Conservation (phyloP, 169 alveolate genomes). For the Sarcocystis neurona region DNA sequence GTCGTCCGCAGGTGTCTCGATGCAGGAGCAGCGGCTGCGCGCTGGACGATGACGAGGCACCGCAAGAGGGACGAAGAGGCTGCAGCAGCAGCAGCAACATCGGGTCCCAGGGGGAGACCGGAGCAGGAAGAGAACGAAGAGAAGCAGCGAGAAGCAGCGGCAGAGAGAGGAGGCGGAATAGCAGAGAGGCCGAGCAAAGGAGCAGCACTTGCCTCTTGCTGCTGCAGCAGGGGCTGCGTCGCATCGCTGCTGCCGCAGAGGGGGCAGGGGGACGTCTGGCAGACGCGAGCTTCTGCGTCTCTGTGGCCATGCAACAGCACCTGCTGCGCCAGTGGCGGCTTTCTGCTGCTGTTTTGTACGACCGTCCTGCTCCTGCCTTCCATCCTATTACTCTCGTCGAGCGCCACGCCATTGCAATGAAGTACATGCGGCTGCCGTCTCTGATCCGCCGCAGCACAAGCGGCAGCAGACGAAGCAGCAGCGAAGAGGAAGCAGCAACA, state of each 20-base stretch:
- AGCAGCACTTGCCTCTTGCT: neutral
- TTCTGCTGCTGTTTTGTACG: conserved; percentile 83
- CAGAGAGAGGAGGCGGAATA: too few species aligned
- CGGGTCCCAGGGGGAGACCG: neutral
- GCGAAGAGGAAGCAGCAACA: neutral
- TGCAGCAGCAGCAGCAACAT: too few species aligned
- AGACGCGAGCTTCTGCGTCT: conserved; percentile 85
- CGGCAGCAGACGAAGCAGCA: neutral
- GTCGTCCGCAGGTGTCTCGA: too few species aligned
- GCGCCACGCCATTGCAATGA: conserved; percentile 64
- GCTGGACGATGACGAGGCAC: too few species aligned
- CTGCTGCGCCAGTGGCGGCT: conserved; percentile 71
- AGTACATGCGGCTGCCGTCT: conserved; percentile 50
- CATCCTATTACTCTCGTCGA: conserved; percentile 54
- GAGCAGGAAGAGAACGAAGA: neutral
- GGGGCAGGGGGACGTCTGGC: conserved; percentile 78
- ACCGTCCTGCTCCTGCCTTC: conserved; percentile 78
- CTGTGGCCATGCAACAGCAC: conserved; percentile 83
- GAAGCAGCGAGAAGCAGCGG: too few species aligned
- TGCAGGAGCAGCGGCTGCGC: too few species aligned
- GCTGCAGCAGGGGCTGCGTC: neutral
- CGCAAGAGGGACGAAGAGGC: too few species aligned
- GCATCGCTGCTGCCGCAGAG: conserved; percentile 74
- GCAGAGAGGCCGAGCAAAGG: too few species aligned
- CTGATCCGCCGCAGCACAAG: neutral